phyloP scores from a whole-genome alignment of 768 basidiomycete genomes.

The Trametes sanguinea region DNA sequence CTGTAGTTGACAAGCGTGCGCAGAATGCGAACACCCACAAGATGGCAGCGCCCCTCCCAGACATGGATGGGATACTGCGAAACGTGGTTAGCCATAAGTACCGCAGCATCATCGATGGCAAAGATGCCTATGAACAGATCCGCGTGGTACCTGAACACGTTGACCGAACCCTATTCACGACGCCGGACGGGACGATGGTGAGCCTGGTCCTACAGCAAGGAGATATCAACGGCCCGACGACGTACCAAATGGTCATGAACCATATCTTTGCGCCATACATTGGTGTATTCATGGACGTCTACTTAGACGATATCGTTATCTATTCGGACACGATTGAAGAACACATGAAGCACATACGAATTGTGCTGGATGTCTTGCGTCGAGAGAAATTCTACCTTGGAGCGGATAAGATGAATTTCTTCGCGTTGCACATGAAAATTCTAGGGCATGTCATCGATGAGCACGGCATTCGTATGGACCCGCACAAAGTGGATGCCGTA shows the following conservation, averaged over 20 bases:
- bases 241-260: slow-evolving; percentile 48
- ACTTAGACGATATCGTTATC: slow-evolving; percentile 38
- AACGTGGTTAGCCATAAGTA: slow-evolving; percentile 17
- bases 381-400: slow-evolving; percentile 22
- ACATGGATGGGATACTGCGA: slow-evolving; percentile 27
- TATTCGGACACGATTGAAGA: slow-evolving; percentile 32
- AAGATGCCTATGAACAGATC: slow-evolving; percentile 34
- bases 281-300: slow-evolving; percentile 37
- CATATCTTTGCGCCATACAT: slow-evolving; percentile 37
- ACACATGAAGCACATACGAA: slow-evolving; percentile 28
- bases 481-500: slow-evolving; percentile 41
- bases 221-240: slow-evolving; percentile 36
- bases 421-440: slow-evolving; percentile 20
- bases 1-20: slow-evolving; percentile 1
- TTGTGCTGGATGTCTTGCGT: slow-evolving; percentile 9
- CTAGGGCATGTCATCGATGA: slow-evolving; percentile 35
- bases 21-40: slow-evolving; percentile 30
- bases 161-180: slow-evolving; percentile 26
- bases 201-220: slow-evolving; percentile 34
- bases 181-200: slow-evolving; percentile 33
- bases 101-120: slow-evolving; percentile 28
- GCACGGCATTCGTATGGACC: slow-evolving; percentile 46
- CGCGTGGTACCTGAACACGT: slow-evolving; percentile 27
- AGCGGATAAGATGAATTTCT: slow-evolving; percentile 27
- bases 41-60: slow-evolving; percentile 23